Conservation (phyloP, 1,139 yeast genomes). For the Geotrichum aggregatum region DNA sequence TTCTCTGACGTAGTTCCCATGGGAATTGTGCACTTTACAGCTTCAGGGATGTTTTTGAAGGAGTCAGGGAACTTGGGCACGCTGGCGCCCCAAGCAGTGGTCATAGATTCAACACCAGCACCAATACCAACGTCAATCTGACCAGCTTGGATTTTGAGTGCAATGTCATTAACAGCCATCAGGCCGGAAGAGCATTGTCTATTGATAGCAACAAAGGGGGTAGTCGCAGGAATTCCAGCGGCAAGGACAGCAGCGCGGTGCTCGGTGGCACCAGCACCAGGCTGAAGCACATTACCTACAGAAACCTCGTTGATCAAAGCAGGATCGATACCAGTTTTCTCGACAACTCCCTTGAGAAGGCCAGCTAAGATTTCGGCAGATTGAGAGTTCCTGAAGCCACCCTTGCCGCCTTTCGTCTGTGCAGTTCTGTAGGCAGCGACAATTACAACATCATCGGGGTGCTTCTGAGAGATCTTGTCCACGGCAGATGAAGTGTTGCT, state of each 20-base stretch:
- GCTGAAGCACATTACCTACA: conserved; percentile 83
- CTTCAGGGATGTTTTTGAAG: conserved; percentile 45
- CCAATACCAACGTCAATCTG: conserved; percentile 91
- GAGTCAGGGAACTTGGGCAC: conserved; percentile 61
- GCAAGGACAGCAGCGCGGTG: conserved; percentile 76
- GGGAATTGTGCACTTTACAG: conserved; percentile 68
- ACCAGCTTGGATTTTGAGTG: conserved; percentile 79
- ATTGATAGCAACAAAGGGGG: conserved; percentile 78
- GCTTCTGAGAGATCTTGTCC: conserved; percentile 49
- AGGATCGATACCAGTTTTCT: conserved; percentile 58
- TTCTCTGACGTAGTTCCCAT: conserved; percentile 92
- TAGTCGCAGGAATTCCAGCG: conserved; percentile 65
- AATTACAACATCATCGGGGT: conserved; percentile 81
- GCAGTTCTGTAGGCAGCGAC: conserved; percentile 90
- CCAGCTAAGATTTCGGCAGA: conserved; percentile 68
- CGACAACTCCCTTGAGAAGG: conserved; percentile 59
- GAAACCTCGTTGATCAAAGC: conserved; percentile 72
- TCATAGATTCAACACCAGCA: conserved; percentile 91
- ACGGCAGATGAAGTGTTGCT: conserved; percentile 34
- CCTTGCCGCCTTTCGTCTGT: conserved; percentile 79
- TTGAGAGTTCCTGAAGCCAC: conserved; percentile 69
- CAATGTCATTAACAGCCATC: conserved; percentile 84
- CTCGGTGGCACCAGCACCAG: conserved; percentile 89
- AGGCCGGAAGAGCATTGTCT: conserved; percentile 94
- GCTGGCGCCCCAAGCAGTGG: conserved; percentile 73